Base-by-base conservation (phyloP, 306 rosid species). In the Cucurbita maxima region DNA sequence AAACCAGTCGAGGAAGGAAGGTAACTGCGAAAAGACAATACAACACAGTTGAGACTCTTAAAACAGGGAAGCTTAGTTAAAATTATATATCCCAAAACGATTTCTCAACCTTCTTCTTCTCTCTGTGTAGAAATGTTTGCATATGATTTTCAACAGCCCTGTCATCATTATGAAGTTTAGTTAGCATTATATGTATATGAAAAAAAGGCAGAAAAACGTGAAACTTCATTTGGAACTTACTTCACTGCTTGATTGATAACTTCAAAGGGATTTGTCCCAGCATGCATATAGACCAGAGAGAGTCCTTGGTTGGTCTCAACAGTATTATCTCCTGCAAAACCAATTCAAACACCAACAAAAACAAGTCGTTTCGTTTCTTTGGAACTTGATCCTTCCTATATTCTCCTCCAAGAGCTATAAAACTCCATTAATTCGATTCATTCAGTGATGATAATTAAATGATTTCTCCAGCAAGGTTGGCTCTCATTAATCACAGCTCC, bases 211-310 rank as follows among this genome's bases (percentile, higher is more conserved):
- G n/a, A 66, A 44, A 41, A 10, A 30, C 53, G 57, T 16, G 20
- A 25, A 58, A 6, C 22, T 10, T 41, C 34, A n/a, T 41, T 51
- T 61, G 22, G 71, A 62, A 43, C 97, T 84, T 83, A 90, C 99
- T 87, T 89, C 56, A 91, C 92, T 66, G 96, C 90, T 72, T 95
- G 91, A 75, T 73, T 85, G 83, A 90, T 87, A 72, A 89, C 97
- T 84, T 88, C 97, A 84, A 91, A 95, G 55, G 99, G 97, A 80
- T 91, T 83, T 18, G 91, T 87, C 73, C 99, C 99, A 78, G 96
- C 92, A 83, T 95, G 99, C 88, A 95, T 79, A 86, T 89, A 95
- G 16, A 94, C 85, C 40, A 91, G 78, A 84, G 83, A 83, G 83
- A 84, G 89, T 60, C 97, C 99, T 85, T 94, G 97, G 76, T 81